Evolutionary conservation across 106 monocot genomes (phyloP).

Genomic region (Dioscorea dumetorum): DNA sequence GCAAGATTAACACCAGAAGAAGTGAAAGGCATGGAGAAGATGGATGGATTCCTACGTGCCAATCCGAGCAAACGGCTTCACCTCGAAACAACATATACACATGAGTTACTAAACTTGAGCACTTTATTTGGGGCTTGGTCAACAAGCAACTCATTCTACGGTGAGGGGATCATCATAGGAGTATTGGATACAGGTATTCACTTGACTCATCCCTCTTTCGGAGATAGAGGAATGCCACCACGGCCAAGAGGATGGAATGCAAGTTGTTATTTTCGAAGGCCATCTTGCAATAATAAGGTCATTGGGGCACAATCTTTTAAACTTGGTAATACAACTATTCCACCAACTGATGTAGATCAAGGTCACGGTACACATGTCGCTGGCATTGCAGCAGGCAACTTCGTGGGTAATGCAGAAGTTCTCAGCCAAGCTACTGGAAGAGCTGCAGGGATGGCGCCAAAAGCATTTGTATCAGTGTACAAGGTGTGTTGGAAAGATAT

Average conservation of each 20-base stretch:
- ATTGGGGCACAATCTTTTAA: conserved; percentile 23
- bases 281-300: conserved; percentile 34
- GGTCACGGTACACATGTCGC: conserved; percentile 44
- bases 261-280: conserved; percentile 14
- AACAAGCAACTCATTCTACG: conserved; percentile 12
- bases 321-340: neutral
- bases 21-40: conserved; percentile 11
- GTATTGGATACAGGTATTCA: conserved; percentile 18
- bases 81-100: conserved; percentile 50
- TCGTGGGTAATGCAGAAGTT: conserved; percentile 15
- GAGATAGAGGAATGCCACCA: conserved; percentile 15
- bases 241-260: conserved; percentile 43
- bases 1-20: conserved; percentile 33
- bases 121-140: neutral
- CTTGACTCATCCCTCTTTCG: conserved; percentile 46
- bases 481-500: conserved; percentile 10
- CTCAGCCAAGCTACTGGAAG: conserved; percentile 22
- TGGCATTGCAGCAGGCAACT: conserved; percentile 23
- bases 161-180: conserved; percentile 37
- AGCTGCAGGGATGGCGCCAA: conserved; percentile 20
- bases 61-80: conserved; percentile 2
- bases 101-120: conserved; percentile 16
- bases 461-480: conserved; percentile 24
- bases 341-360: neutral
- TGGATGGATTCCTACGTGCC: conserved; percentile 29